Conservation (phyloP, 1,139 yeast genomes). For the Geotrichum macrosporum region DNA sequence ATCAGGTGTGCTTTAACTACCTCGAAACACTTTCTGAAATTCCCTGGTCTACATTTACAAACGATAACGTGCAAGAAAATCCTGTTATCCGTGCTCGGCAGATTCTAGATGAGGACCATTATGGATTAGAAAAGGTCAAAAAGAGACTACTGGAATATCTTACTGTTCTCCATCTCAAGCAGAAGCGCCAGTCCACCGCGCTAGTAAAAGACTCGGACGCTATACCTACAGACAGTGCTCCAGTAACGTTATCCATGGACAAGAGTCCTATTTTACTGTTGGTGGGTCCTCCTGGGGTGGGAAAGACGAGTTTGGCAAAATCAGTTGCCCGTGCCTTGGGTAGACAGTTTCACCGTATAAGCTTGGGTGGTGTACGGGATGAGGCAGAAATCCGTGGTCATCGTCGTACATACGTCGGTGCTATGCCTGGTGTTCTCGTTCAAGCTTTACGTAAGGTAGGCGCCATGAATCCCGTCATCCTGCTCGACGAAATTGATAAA, state of each 20-base stretch:
- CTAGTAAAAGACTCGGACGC: background rate
- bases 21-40: conserved; percentile 65
- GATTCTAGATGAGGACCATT: conserved; percentile 74
- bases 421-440: conserved; percentile 83
- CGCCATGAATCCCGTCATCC: conserved; percentile 81
- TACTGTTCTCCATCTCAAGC: conserved; percentile 65
- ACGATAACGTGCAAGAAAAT: conserved; percentile 37
- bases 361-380: conserved; percentile 85
- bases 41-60: conserved; percentile 43
- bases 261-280: conserved; percentile 73
- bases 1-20: conserved; percentile 66
- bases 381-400: conserved; percentile 92
- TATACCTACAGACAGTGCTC: background rate
- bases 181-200: conserved; percentile 14
- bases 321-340: conserved; percentile 79
- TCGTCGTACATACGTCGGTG: conserved; percentile 88
- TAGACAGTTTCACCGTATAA: conserved; percentile 74
- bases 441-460: conserved; percentile 77
- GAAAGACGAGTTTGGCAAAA: conserved; percentile 85
- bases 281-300: conserved; percentile 96
- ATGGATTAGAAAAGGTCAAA: conserved; percentile 78
- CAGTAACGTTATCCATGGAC: conserved; percentile 36
- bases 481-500: conserved; percentile 86
- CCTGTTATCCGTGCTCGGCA: conserved; percentile 54
- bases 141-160: conserved; percentile 75